Percentiles rank a stretch among this genome's conserved stretches.
phyloP scores from a whole-genome alignment of 176 grass and related monocot genomes.

The Eremochloa ophiuroides region DNA sequence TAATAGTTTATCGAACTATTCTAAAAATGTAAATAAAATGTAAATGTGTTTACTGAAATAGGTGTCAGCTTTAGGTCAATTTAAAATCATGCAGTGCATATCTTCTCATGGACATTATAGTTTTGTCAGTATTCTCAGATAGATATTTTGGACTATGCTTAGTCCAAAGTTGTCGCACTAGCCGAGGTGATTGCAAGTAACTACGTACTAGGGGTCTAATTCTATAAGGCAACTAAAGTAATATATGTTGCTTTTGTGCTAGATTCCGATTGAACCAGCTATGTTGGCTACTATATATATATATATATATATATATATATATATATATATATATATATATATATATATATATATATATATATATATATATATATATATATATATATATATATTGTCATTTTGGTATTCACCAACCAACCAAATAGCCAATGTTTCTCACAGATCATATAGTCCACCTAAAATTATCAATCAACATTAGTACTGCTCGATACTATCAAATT shows the following conservation, averaged over 20 bases:
- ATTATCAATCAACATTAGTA: not conserved
- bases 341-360: too few relatives aligned
- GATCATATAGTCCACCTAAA: not conserved
- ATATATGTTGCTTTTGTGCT: not conserved
- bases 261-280: constrained; percentile 11
- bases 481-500: not conserved
- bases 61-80: not conserved
- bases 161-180: not conserved
- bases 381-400: too few relatives aligned
- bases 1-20: not conserved
- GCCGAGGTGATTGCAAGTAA: not conserved
- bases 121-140: not conserved
- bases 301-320: too few relatives aligned
- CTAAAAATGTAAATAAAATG: not conserved
- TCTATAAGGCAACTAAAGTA: not conserved
- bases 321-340: too few relatives aligned
- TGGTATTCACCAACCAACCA: not conserved
- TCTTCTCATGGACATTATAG: not conserved
- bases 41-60: not conserved
- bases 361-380: too few relatives aligned
- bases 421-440: not conserved
- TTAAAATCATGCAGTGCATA: not conserved
- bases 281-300: too few relatives aligned
- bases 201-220: not conserved
- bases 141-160: not conserved